Base-by-base conservation (phyloP, 805 yeast genomes). In the Zygoascus flipseniorum region DNA sequence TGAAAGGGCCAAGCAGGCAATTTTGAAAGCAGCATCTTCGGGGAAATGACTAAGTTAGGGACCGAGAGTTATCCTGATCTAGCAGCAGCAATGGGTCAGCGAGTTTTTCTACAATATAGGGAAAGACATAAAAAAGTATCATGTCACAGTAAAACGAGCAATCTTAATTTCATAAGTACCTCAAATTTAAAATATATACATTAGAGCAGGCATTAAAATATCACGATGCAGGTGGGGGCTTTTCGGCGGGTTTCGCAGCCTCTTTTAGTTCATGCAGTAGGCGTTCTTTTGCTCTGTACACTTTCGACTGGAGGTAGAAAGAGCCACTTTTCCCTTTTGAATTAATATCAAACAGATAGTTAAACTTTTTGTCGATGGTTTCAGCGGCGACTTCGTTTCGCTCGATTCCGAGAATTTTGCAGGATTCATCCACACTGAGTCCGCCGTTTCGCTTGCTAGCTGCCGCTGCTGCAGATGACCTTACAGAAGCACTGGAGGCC, bases 301-400 rank as follows among this genome's bases (percentile, higher is more conserved):
- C 92, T 72, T 93, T 93, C 51, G 93, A 83, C 67, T 93, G 99
- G 50, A 93, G 67, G 65, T 92, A 93, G 66, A 93, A 92, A 43
- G 96, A 86, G 44, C 96, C 96, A n/a, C 96, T 96, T 69, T 89
- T 89, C 56, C 90, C 97, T 69, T 88, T 89, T 31, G 93, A 80
- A 72, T 93, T 93, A 53, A 89, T 86, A 48, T 86, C 87, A 61
- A 90, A 93, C 60, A 93, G 71, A 62, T 88, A 88, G 55, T 84
- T 80, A 72, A 85, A 93, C 66, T 86, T 85, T 60, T 81, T 80
- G 49, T 82, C 86, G 52, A 81, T 59, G 32, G 72, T 69, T 54
- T 85, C 75, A 37, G 74, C 76, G 46, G 76, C 71, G 51, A 76
- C 69, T 48, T 76, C 75, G 51, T 72, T 70, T 44, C 74, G 73